Conservation (phyloP, 1,139 yeast genomes). For the Kazachstania sp. region DNA sequence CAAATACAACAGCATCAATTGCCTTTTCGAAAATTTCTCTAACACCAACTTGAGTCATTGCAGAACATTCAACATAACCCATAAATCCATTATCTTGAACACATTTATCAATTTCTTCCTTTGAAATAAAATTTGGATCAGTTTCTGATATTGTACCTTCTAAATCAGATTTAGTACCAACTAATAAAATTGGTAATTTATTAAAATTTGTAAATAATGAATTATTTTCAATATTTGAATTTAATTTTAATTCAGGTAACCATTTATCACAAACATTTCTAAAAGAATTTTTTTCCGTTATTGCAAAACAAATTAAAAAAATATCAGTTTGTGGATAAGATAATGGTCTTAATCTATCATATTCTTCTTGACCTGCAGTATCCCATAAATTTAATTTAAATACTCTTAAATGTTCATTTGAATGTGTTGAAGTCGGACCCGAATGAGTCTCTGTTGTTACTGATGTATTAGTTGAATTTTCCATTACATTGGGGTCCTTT, state of each 20-base stretch:
- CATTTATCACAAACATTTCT: constrained; percentile 68
- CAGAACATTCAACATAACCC: constrained; percentile 80
- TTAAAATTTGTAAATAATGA: constrained; percentile 18
- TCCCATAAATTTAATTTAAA: constrained; percentile 88
- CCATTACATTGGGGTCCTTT: background rate
- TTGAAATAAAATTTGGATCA: constrained; percentile 53
- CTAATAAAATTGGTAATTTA: constrained; percentile 57
- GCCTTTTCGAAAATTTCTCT: constrained; percentile 78
- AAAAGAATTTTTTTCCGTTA: constrained; percentile 74
- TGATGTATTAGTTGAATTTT: background rate
- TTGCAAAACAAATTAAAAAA: constrained; percentile 78
- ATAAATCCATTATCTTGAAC: constrained; percentile 70
- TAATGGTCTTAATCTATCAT: constrained; percentile 82
- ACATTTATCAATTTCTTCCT: constrained; percentile 54
- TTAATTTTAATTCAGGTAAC: constrained; percentile 85
- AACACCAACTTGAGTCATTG: constrained; percentile 84
- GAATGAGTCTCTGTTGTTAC: background rate
- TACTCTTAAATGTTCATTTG: constrained; percentile 34
- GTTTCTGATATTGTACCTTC: constrained; percentile 57
- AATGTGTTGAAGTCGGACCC: background rate
- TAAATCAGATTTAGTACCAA: constrained; percentile 82
- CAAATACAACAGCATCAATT: constrained; percentile 59
- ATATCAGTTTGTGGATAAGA: constrained; percentile 92
- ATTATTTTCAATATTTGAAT: constrained; percentile 54
- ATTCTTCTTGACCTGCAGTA: constrained; percentile 96